phyloP scores from a whole-genome alignment of 768 basidiomycete genomes.

The Solioccasus polychromus region DNA sequence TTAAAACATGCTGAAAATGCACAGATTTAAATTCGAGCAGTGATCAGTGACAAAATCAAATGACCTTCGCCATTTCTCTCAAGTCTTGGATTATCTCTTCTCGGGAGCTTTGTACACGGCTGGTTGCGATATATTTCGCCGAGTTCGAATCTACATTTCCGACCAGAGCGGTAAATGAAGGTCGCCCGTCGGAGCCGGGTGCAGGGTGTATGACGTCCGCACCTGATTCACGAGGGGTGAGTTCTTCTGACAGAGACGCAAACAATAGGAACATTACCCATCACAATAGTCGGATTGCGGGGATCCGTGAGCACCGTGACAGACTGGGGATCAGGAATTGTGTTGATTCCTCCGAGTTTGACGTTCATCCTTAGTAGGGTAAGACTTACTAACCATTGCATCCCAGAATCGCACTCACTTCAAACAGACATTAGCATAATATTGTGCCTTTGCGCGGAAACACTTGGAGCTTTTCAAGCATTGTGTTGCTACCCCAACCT shows the following conservation, averaged over 20 bases:
- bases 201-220: slow-evolving; percentile 85
- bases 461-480: slow-evolving; percentile 71
- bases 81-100: slow-evolving; percentile 78
- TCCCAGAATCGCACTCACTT: slow-evolving; percentile 52
- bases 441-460: slow-evolving; percentile 65
- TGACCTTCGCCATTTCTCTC: slow-evolving; percentile 59
- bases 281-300: slow-evolving; percentile 71
- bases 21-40: slow-evolving; percentile 10
- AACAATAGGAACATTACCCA: slow-evolving; percentile 46
- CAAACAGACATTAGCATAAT: slow-evolving; percentile 76
- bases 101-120: slow-evolving; percentile 62
- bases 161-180: slow-evolving; percentile 79
- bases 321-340: slow-evolving; percentile 66
- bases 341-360: slow-evolving; percentile 82
- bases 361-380: slow-evolving; percentile 62
- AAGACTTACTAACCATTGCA: not conserved
- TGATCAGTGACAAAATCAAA: not conserved
- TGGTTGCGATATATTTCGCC: slow-evolving; percentile 67
- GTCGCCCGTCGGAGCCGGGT: slow-evolving; percentile 73
- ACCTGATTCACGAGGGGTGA: slow-evolving; percentile 36
- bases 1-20: slow-evolving; percentile 46
- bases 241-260: not conserved
- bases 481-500: slow-evolving; percentile 78
- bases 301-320: slow-evolving; percentile 66
- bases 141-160: slow-evolving; percentile 75